Evolutionary conservation across 768 basidiomycete genomes (phyloP), one percentile per base, ranked within the genome.

Genomic region (Coprinellus aureogranulatus): DNA sequence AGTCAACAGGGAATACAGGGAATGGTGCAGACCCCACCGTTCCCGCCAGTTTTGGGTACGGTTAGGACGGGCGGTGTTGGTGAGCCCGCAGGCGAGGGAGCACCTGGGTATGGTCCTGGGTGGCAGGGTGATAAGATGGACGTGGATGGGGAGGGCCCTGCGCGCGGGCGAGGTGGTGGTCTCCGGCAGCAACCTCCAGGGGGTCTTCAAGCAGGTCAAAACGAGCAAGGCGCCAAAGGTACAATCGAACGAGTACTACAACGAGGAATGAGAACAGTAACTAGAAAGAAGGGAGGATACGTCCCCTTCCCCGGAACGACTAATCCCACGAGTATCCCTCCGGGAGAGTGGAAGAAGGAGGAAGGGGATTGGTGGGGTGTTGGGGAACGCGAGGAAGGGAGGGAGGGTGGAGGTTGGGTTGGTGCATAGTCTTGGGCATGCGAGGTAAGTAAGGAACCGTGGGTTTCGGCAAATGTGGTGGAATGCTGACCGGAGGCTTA

Each of bases 291-390:
- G 27, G 27, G 34, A 37, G 20, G 41, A 44, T 51, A 18, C 25
- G 16, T 37, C 8, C 50, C 48, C 34, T 77, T 73, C 59, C 72
- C 68, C 20, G 78, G 78, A 46, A 76, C 75, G 41, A 60, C 80
- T 22, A 80, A 79, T 59, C 71, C 74, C 3, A 67, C 75, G 37
- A 70, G 55, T 22, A 72, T 82, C 6, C 78, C 83, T 2, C 70
- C 80, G 0, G n/a, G n/a, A n/a, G 84, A 84, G 42, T 67, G 75
- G 54, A 83, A 79, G 70, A 84, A 82, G 62, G 85, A 93, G 67
- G 90, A 89, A 1, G 71, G 72, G 37, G 92, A 94, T 70, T 96
- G 94, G 94, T 88, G n/a, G 88, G 66, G 90, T 87, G 5, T 77
- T 92, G 54, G 93, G 87, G 75, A 93, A 90, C 68, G 85, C 89